phyloP scores from a whole-genome alignment of 129 eudicot species.

The Centrapalus pauciflorus region DNA sequence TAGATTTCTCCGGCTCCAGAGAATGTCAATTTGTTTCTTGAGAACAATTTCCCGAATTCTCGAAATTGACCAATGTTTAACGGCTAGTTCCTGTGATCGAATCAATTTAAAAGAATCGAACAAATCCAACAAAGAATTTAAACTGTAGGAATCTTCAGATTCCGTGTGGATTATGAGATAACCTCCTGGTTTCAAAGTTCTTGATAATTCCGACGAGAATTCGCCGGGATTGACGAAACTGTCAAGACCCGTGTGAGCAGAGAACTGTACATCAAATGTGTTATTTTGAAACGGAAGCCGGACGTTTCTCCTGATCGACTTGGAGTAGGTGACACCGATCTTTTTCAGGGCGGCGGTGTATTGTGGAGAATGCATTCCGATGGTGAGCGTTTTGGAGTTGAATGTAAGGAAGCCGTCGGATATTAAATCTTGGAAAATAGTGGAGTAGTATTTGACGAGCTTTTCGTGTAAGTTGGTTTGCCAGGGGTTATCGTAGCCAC shows the following conservation, averaged over 20 bases:
- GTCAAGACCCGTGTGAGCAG: constrained; percentile 35
- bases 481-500: background rate
- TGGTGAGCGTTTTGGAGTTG: constrained; percentile 38
- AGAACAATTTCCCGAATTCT: constrained; percentile 39
- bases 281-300: constrained; percentile 26
- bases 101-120: constrained; percentile 36
- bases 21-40: constrained; percentile 24
- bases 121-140: constrained; percentile 51
- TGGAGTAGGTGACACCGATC: constrained; percentile 33
- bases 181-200: constrained; percentile 51
- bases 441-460: constrained; percentile 30
- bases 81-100: constrained; percentile 24
- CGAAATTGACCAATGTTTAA: constrained; percentile 16
- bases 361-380: constrained; percentile 24
- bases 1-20: background rate
- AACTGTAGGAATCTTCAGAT: constrained; percentile 45
- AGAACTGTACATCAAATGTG: constrained; percentile 38
- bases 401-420: constrained; percentile 36
- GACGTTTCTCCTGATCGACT: constrained; percentile 17
- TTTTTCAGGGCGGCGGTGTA: constrained; percentile 33
- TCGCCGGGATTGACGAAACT: constrained; percentile 12
- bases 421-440: constrained; percentile 42
- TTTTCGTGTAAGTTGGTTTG: constrained; percentile 8
- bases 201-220: constrained; percentile 35
- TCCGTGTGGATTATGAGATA: constrained; percentile 48